phyloP scores from a whole-genome alignment of 2,329 filamentous ascomycete genomes.

The Metarhizium sp. region DNA sequence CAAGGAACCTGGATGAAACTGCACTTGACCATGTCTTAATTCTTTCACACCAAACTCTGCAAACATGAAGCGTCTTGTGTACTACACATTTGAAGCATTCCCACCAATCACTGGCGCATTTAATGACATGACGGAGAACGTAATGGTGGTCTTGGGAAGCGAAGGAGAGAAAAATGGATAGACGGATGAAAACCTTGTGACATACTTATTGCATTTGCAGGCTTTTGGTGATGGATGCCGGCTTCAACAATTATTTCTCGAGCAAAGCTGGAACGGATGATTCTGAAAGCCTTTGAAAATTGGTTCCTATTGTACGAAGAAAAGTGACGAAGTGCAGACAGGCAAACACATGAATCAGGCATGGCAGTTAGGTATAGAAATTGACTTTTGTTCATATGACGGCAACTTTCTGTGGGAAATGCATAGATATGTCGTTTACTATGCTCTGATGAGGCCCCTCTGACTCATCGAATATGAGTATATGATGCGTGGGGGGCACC shows the following conservation, averaged over 20 bases:
- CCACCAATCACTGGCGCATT: constrained; percentile 13
- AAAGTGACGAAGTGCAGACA: not conserved
- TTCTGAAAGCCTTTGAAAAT: not conserved
- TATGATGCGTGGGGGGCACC: too few species aligned
- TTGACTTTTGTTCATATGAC: not conserved
- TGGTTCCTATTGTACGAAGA: constrained; percentile 1
- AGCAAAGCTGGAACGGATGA: not conserved
- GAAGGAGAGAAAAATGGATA: constrained; percentile 16
- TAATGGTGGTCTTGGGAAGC: constrained; percentile 1
- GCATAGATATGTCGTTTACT: too few species aligned
- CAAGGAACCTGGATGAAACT: not conserved
- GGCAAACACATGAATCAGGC: not conserved
- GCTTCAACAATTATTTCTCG: not conserved
- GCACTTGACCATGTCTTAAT: not conserved
- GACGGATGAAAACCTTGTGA: constrained; percentile 10
- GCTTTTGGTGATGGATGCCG: not conserved
- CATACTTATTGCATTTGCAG: not conserved
- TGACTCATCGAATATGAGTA: too few species aligned
- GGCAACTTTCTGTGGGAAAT: too few species aligned
- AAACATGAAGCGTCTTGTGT: not conserved
- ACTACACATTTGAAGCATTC: constrained; percentile 4
- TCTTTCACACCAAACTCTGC: not conserved
- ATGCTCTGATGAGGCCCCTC: too few species aligned
- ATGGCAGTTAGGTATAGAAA: constrained; percentile 4
- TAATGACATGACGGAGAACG: constrained; percentile 14